Conservation (phyloP, 139 green algal species). For the Coccomyxa sp. region DNA sequence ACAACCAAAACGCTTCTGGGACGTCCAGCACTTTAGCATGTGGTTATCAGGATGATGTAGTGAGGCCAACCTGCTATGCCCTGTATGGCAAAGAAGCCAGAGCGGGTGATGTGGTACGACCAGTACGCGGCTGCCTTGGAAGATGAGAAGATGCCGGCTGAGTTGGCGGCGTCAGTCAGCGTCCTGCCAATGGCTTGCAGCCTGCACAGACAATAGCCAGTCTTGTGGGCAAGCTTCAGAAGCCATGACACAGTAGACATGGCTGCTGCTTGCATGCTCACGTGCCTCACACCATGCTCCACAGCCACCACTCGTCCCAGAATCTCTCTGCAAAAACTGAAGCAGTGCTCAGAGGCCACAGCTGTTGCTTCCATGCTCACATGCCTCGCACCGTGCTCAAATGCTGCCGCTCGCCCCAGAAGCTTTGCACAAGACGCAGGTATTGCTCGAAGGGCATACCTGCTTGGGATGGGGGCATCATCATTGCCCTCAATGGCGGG, state of each 20-base stretch:
- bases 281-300: neutral
- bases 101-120: conserved; percentile 66
- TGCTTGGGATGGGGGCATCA: neutral
- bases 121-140: conserved; percentile 53
- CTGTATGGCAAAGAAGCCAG: conserved; percentile 64
- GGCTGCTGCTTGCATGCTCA: no score
- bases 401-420: neutral
- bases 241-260: neutral
- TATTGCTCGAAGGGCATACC: neutral
- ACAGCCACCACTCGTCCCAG: neutral
- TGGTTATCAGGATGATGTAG: neutral
- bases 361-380: neutral
- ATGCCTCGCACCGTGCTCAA: neutral
- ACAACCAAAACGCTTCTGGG: no score
- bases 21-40: no score
- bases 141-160: conserved; percentile 23
- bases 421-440: neutral
- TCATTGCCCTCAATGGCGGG: neutral
- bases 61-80: conserved; percentile 22
- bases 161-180: neutral
- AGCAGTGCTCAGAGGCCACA: no score
- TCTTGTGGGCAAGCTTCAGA: neutral
- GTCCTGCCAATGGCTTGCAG: neutral
- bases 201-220: conserved; percentile 2
- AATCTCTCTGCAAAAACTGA: neutral